A percentile compares a stretch with the other conserved stretches of the same genome.
Conservation (phyloP, 306 rosid species). For the Trichosanthes cucumerina region DNA sequence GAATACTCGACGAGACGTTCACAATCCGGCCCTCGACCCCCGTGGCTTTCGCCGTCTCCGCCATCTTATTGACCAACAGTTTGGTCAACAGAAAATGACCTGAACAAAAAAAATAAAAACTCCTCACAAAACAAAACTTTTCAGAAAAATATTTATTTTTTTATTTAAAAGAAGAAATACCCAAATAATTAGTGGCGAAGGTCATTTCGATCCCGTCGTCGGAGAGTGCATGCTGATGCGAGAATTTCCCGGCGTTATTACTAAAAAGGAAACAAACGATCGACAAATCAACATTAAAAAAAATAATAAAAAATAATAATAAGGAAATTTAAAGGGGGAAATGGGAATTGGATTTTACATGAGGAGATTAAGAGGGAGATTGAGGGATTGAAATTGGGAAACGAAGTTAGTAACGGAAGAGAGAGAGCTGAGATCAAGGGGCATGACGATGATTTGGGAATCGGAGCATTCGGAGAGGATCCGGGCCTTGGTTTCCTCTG, state of each 20-base stretch:
- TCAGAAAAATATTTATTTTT: background rate
- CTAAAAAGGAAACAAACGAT: constrained; percentile 18
- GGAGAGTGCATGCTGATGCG: constrained; percentile 59
- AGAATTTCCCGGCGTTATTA: constrained; percentile 88
- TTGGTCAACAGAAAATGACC: constrained; percentile 90
- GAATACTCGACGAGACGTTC: constrained; percentile 74
- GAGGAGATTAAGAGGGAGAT: constrained; percentile 71
- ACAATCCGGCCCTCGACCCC: constrained; percentile 84
- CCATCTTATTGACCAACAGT: constrained; percentile 48
- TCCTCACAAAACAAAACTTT: background rate
- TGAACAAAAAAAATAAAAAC: background rate
- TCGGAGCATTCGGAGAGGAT: constrained; percentile 49
- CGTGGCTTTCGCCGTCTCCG: constrained; percentile 49
- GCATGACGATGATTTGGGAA: constrained; percentile 42
- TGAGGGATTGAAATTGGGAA: constrained; percentile 38
- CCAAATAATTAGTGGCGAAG: constrained; percentile 80
- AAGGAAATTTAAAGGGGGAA: background rate
- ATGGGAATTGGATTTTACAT: constrained; percentile 22
- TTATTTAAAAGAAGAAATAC: constrained; percentile 10
- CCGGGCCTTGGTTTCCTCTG: constrained; percentile 59
- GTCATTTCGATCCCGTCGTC: constrained; percentile 93
- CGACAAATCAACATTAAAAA: background rate
- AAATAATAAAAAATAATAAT: background rate
- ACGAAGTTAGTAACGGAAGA: constrained; percentile 54
- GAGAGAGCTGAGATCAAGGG: constrained; percentile 87